Base-by-base conservation (phyloP, 2,329 filamentous ascomycete genomes). In the Zasmidium cellare region DNA sequence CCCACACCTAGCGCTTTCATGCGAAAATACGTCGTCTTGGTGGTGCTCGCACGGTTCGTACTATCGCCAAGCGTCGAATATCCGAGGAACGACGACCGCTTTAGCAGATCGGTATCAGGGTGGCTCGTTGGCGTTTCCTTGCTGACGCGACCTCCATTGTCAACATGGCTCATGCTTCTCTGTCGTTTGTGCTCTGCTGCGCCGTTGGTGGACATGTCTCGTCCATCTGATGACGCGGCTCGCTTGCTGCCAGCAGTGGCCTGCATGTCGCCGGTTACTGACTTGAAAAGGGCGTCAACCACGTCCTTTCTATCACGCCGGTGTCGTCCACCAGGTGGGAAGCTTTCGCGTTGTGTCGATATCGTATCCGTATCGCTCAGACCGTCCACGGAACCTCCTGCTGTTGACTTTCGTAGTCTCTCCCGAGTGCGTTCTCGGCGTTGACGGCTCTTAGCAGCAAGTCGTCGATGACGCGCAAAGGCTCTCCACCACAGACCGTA, bases 21-120 rank as follows among this genome's bases (percentile, higher is more conserved):
- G 46, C 74, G 71, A 71, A 83, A 84, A 67, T 80, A 84, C 51
- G 79, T 78, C 0, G 79, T 77, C 24, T 76, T 73, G 0, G 80
- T 82, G 2, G 75, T 76, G 66, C 78, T 77, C 9, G 58, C 54
- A 35, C 50, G 49, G 14, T 59, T 48, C 20, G 44, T 75, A 66
- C 38, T 69, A 67, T 60, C 67, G 62, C 49, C 49, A 12, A 35
- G 35, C 20, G 61, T 31, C 2, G 66, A 61, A 35, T 69, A 72
- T 9, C 67, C 67, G 9, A 72, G 63, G 53, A 71, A 73, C 7
- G 70, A 67, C 1, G 71, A 70, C 20, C 69, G 65, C 50, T 66
- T 62, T 28, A 71, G 46, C 3, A 62, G 49, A 51, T 67, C 65
- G 11, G 58, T 57, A 25, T 58, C 35, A 16, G 53, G 14, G 47